Conservation (phyloP, 257 asterid genomes). For the Solanum arcanum region DNA sequence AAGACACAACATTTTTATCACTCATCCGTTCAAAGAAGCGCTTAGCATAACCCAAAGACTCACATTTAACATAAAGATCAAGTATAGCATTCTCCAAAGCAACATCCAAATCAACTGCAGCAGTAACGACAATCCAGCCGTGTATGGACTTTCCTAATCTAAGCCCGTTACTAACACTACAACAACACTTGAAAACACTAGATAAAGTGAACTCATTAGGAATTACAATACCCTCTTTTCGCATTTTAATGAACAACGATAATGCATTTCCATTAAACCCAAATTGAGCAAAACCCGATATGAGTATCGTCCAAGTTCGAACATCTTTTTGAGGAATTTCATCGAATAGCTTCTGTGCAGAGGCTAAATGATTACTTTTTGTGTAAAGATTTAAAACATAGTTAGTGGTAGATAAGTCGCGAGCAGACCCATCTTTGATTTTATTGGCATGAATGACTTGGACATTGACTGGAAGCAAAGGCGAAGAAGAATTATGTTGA, state of each 20-base stretch:
- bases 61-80: slow-evolving; percentile 53
- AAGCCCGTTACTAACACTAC: slow-evolving; percentile 26
- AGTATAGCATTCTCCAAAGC: slow-evolving; percentile 57
- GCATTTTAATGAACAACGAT: slow-evolving; percentile 41
- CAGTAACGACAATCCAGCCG: slow-evolving; percentile 38
- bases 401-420: slow-evolving; percentile 14
- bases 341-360: slow-evolving; percentile 55
- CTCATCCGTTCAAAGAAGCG: slow-evolving; percentile 39
- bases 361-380: neutral
- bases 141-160: slow-evolving; percentile 43
- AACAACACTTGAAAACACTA: slow-evolving; percentile 50
- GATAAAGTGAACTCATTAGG: slow-evolving; percentile 66
- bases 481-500: slow-evolving; percentile 9
- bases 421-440: slow-evolving; percentile 34
- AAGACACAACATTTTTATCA: slow-evolving; percentile 39
- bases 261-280: slow-evolving; percentile 33
- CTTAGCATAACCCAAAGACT: slow-evolving; percentile 22
- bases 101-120: slow-evolving; percentile 30
- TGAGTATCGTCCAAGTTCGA: slow-evolving; percentile 58
- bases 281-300: slow-evolving; percentile 40
- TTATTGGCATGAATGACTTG: slow-evolving; percentile 27
- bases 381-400: slow-evolving; percentile 31
- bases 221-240: slow-evolving; percentile 26
- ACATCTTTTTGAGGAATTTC: slow-evolving; percentile 63
- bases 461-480: neutral